Base-by-base conservation (phyloP, 108 stramenopile species). In the Aurantiochytrium sp. region DNA sequence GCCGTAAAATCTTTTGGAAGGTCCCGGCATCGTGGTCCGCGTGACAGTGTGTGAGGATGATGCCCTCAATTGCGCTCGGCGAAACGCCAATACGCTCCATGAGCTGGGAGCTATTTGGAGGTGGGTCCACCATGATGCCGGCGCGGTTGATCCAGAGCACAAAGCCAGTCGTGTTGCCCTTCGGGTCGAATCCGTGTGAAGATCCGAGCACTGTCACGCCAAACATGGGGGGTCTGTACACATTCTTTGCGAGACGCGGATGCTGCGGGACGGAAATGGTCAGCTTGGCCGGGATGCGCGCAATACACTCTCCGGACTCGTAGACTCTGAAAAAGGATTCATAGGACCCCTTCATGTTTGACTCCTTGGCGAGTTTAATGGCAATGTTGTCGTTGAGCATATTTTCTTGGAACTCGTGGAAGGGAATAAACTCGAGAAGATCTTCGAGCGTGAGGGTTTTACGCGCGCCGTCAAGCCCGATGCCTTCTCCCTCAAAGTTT, bases 51-150 rank as follows among this genome's bases (percentile, higher is more conserved):
- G 92, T 92, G 64, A 92, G 28, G 60, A 92, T 89, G 64, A 92
- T 71, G 16, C 90, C 92, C 19, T 89, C 87, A 53, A 92, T 92
- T 14, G 87, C 21, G 16, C 83, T 55, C 5, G 51, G 51, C 55
- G 88, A 58, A 73, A 92, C 91, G 45, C 89, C 83, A 28, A 72
- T 60, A 5, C 76, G 87, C 28, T 91, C 58, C 58, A 91, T 60
- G 21, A 91, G 42, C 47, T 69, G 45, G 23, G 64, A 73, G 25
- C 89, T 87, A 44, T 91, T 64, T 4, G 97, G 97, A 10, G 97
- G 97, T 0, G 97, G 97, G 88, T 98, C 97, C 60, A 98, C 96
- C 97, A 98, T 98, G 21, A 97, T 94, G 12, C 97, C 97, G 44
- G 96, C 72, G 4, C 97, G 94, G 76, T 97, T 97, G n/a, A 98